Percentiles rank a stretch among this genome's conserved stretches.
Conservation (phyloP, 352 stramenopile genomes). For the Pythium brachiatum region DNA sequence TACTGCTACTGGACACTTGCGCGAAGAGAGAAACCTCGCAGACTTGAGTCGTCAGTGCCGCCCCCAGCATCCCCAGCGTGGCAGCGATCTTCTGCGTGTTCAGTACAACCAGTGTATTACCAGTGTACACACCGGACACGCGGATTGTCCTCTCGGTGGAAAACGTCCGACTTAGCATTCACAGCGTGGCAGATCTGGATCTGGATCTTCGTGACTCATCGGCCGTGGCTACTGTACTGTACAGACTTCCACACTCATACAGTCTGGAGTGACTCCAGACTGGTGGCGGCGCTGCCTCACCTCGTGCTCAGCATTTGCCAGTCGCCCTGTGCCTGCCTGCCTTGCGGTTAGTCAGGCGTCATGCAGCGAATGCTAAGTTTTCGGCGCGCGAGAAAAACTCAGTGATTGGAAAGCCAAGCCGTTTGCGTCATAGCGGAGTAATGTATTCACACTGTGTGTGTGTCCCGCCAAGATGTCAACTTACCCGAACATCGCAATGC, state of each 20-base stretch:
- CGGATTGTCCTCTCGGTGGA: not conserved
- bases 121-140: not conserved
- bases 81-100: not conserved
- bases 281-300: no score
- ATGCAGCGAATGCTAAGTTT: constrained; percentile 6
- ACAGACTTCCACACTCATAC: no score
- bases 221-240: not conserved
- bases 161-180: constrained; percentile 6
- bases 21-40: no score
- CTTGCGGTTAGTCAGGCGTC: not conserved
- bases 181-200: not conserved
- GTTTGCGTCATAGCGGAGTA: not conserved
- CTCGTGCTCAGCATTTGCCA: not conserved
- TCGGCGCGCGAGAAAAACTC: not conserved
- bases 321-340: not conserved
- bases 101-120: not conserved
- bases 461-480: no score
- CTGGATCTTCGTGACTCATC: no score
- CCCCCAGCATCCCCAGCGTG: no score
- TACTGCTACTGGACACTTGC: no score
- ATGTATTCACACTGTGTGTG: no score
- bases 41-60: no score
- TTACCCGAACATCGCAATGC: not conserved
- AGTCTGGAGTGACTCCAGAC: no score
- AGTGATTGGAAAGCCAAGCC: not conserved